These are phyloP conservation scores for Primulina eburnea DNA, from an alignment of 257 asterid genomes.

Conservation along the genomic window DNA sequence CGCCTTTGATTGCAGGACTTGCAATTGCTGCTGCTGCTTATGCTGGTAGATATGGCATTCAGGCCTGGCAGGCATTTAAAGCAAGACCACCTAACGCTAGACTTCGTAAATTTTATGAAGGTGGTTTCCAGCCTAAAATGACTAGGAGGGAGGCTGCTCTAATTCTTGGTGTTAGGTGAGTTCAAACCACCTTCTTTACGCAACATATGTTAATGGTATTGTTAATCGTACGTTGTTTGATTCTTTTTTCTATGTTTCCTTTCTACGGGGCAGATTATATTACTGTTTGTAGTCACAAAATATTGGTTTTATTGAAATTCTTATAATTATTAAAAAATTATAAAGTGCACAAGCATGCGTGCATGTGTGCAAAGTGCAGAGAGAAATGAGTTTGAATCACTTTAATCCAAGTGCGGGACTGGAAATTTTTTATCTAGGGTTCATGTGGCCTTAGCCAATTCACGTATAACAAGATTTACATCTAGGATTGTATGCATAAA, in stretches of 20 bases:
- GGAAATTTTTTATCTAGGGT: no score
- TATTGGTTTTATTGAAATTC: not conserved
- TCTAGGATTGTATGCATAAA: no score
- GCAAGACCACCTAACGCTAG: conserved; percentile 79
- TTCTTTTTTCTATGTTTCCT: conserved; percentile 8
- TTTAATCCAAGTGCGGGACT: not conserved
- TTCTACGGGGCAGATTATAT: not conserved
- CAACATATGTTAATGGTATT: not conserved
- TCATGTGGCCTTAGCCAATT: not conserved
- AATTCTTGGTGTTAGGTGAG: conserved; percentile 82
- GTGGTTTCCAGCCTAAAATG: conserved; percentile 90
- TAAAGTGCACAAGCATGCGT: not conserved
- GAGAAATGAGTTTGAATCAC: not conserved
- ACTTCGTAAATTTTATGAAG: conserved; percentile 79
- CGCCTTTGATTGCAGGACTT: conserved; percentile 70
- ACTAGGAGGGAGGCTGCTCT: conserved; percentile 85
- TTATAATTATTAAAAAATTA: no score
- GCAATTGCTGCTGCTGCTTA: conserved; percentile 76
- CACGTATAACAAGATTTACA: not conserved
- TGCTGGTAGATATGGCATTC: conserved; percentile 71
- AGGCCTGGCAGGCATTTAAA: conserved; percentile 84
- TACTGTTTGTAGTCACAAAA: not conserved
- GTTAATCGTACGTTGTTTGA: not conserved
- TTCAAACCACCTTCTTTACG: conserved; percentile 5
- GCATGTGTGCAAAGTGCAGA: not conserved